Percentiles rank a stretch among this genome's conserved stretches.
These are phyloP conservation scores for Narthecium ossifragum DNA, from an alignment of 106 monocot species.

Conservation along the genomic window DNA sequence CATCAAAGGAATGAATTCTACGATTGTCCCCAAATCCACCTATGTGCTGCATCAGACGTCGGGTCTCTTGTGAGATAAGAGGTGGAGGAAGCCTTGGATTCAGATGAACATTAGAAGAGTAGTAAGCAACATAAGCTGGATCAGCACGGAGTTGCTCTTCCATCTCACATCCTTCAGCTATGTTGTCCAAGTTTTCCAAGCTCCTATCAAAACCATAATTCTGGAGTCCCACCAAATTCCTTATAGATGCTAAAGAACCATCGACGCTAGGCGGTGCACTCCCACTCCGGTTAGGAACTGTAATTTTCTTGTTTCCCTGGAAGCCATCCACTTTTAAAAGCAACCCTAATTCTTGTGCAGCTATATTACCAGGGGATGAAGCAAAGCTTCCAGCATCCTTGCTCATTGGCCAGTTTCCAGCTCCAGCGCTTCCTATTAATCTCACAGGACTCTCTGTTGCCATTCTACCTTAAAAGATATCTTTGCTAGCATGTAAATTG, in stretches of 20 bases:
- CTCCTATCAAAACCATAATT: slow-evolving; percentile 20
- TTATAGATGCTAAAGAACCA: slow-evolving; percentile 58
- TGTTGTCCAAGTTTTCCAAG: slow-evolving; percentile 30
- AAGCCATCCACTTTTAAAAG: slow-evolving; percentile 32
- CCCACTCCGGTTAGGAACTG: slow-evolving; percentile 73
- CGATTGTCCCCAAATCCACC: slow-evolving; percentile 24
- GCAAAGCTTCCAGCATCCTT: slow-evolving; percentile 28
- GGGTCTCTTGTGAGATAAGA: slow-evolving; percentile 51
- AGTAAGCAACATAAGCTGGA: slow-evolving; percentile 80
- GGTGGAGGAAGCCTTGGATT: slow-evolving; percentile 96
- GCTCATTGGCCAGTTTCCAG: slow-evolving; percentile 41
- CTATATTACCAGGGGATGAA: slow-evolving; percentile 24
- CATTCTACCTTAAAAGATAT: slow-evolving; percentile 28
- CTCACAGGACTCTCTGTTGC: slow-evolving; percentile 73
- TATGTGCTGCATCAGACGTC: slow-evolving; percentile 41
- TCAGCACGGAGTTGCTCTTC: slow-evolving; percentile 77
- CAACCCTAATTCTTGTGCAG: slow-evolving; percentile 44
- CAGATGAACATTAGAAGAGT: slow-evolving; percentile 72
- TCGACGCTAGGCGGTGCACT: slow-evolving; percentile 97
- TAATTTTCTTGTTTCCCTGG: slow-evolving; percentile 23
- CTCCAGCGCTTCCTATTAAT: slow-evolving; percentile 30
- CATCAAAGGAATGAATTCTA: slow-evolving; percentile 43
- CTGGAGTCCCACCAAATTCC: slow-evolving; percentile 19
- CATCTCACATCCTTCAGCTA: slow-evolving; percentile 24
- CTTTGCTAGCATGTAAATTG: neutral